Percentiles rank a stretch among this genome's conserved stretches.
These are phyloP conservation scores for Teunomyces gatunensis DNA, from an alignment of 805 yeast species.

Conservation along the genomic window DNA sequence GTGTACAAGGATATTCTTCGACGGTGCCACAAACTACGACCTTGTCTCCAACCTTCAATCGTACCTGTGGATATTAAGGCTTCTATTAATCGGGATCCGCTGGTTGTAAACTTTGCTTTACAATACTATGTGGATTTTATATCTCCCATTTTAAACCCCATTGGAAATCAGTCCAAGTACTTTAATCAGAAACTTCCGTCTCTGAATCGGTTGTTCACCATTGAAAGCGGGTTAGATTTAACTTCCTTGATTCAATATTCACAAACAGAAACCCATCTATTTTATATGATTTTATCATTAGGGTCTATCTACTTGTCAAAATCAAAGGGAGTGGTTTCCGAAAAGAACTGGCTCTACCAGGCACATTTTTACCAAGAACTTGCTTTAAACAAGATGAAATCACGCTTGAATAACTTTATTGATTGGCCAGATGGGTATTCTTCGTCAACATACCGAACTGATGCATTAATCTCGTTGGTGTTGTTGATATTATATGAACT, in stretches of 20 bases:
- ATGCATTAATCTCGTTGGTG: conserved; percentile 18
- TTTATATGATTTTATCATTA: conserved; percentile 22
- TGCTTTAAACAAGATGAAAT: conserved; percentile 15
- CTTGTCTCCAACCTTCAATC: conserved; percentile 18
- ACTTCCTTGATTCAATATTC: conserved; percentile 22
- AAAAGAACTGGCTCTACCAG: conserved; percentile 17
- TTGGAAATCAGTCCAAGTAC: conserved; percentile 13
- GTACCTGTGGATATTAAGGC: conserved; percentile 20
- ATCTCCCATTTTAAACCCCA: conserved; percentile 29
- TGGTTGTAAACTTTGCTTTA: conserved; percentile 19
- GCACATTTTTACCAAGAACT: conserved; percentile 15
- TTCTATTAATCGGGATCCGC: conserved; percentile 9
- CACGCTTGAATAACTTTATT: conserved; percentile 1
- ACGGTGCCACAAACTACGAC: conserved; percentile 5
- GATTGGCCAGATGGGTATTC: conserved; percentile 4
- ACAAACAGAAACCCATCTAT: conserved; percentile 18
- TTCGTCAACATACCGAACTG: conserved; percentile 10
- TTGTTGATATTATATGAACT: conserved; percentile 24
- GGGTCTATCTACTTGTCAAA: conserved; percentile 25
- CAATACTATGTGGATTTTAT: conserved; percentile 23
- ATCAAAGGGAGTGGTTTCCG: conserved; percentile 7
- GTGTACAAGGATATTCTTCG: conserved; percentile 12
- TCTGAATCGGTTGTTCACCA: conserved; percentile 11
- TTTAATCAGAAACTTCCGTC: conserved; percentile 7
- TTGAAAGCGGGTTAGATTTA: conserved; percentile 24